Base-by-base conservation (phyloP, 1,139 yeast species). In the Yamadazyma atlantica region DNA sequence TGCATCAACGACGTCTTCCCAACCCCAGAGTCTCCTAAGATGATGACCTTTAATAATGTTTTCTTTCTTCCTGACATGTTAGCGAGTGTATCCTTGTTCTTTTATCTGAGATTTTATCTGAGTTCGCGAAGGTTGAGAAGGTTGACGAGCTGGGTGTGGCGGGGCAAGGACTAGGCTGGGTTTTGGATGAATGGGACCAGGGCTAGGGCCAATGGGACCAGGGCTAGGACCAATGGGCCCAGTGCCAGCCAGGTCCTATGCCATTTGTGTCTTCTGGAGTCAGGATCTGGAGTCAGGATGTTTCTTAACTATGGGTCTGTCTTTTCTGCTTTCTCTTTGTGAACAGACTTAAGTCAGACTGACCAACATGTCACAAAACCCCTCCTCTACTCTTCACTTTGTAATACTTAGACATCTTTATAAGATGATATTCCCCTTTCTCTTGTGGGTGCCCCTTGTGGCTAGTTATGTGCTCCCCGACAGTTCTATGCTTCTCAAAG, bases 1-100 rank as follows among this genome's bases (percentile, higher is more conserved):
- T 90, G 96, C 82, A 92, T 90, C 53, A 92, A 71, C 4, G 97
- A 89, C 18, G 98, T 92, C 70, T 92, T 92, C 18, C 98, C 98
- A 36, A 92, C 98, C 36, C 97, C 98, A 4, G 96, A 86, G 62
- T 92, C 98, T 31, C 98, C 98, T 42, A 92, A 75, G 41, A 92
- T 89, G 60, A 92, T 92, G 44, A 92, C 96, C 66, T 92, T 92
- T 51, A 92, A 77, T 62, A 92, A 78, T 33, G 95, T 86, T 69
- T 90, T 92, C 76, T 87, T 88, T 64, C 94, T 78, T 38, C 80
- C 72, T 28, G 92, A 78, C 92, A 84, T 85, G 41, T n/a, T 46
- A 23, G 26, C 4, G 11, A 23, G 26, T 10, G 11, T 23, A 23
- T 23, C 26, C 26, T 23, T 23, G 11, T 23, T 23, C 6, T 23